Evolutionary conservation across 768 basidiomycete species (phyloP).

Genomic region (Strobilomyces echinocephalus): DNA sequence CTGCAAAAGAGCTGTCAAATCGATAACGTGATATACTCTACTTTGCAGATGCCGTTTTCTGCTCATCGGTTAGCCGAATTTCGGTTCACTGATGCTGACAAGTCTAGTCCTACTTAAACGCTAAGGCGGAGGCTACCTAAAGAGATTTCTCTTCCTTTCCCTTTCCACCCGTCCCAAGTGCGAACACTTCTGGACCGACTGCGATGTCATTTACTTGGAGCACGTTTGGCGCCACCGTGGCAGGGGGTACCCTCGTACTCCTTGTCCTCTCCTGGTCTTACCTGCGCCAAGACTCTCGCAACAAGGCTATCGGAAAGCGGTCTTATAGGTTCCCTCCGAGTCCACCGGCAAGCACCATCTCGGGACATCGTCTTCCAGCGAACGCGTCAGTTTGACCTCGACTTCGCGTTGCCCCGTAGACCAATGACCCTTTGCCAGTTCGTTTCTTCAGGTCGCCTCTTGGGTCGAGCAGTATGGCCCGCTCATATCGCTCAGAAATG

Average conservation of each 20-base stretch:
- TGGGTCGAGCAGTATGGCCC: constrained; percentile 57
- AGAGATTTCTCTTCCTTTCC: no score
- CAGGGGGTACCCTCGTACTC: neutral
- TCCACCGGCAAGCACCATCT: constrained; percentile 1
- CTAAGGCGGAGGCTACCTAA: no score
- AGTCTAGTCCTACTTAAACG: no score
- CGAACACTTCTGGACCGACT: neutral
- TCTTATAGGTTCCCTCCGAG: constrained; percentile 5
- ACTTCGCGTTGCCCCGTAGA: no score
- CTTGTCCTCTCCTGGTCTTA: constrained; percentile 2
- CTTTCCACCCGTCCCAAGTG: no score
- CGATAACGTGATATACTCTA: no score
- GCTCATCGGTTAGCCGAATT: no score
- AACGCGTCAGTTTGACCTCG: constrained; percentile 3
- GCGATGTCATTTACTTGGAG: neutral
- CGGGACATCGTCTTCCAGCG: constrained; percentile 1
- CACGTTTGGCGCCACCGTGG: neutral
- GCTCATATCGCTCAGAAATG: constrained; percentile 48
- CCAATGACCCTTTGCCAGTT: neutral
- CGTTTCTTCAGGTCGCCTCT: constrained; percentile 34
- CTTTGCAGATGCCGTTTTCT: no score
- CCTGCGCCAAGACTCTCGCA: neutral
- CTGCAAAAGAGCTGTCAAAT: no score
- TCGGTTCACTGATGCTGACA: no score
- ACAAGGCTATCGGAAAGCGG: neutral